Base-by-base conservation (phyloP, 345 rosid genomes). In the Excoecaria agallocha region DNA sequence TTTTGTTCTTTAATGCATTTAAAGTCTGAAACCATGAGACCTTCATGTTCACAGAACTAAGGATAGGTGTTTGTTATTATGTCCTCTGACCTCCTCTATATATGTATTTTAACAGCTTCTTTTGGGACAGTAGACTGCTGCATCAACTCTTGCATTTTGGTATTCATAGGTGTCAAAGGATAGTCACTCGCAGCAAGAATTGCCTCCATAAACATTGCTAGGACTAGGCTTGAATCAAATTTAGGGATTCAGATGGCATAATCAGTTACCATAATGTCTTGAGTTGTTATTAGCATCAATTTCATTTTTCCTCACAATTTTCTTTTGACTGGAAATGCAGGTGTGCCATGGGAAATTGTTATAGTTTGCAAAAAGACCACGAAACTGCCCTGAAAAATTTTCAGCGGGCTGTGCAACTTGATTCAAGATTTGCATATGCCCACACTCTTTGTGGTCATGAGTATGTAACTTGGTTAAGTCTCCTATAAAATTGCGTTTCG, bases 261-360 rank as follows among this genome's bases (percentile, higher is more conserved):
- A 48, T 39, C 38, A 57, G 66, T 50, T 12, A 30, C 52, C 52
- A 54, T 24, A 55, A 25, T 55, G 43, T 71, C 37, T 3, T n/a
- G 16, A 41, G 66, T 64, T 80, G 65, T 51, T 59, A 37, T 58
- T 60, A 46, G 59, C 16, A 15, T 37, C 37, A n/a, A 22, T 35
- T 7, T n/a, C 25, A 30, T 60, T 66, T 3, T 73, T 68, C 68
- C 15, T 49, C 46, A 64, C 24, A 25, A 43, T 25, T 69, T 16
- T 67, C 45, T 58, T 10, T 69, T 74, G 48, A 38, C 69, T 80
- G 74, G 64, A 48, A 71, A 62, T 85, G 81, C 82, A 95, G 99
- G 99, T 90, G 93, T 87, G 99, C 99, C 62, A 88, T 91, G 96
- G 99, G 99, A 66, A 95, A 95, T 74, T 91, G 99, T 84, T 95